Evolutionary conservation across 768 basidiomycete genomes (phyloP), one percentile per base, ranked within the genome.

Genomic region (Artomyces pyxidatus): DNA sequence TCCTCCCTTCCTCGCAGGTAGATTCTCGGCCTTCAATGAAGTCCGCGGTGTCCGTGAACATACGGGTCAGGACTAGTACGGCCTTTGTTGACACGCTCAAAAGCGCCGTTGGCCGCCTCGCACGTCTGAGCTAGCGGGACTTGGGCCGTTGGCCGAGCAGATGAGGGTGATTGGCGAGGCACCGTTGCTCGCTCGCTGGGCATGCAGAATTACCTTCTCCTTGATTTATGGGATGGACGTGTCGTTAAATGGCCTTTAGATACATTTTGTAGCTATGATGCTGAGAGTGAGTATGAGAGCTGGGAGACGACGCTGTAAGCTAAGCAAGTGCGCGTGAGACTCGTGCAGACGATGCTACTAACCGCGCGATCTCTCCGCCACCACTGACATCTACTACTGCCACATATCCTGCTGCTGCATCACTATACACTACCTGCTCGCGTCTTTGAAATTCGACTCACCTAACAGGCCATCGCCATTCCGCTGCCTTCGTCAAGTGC

Each of bases 101-200:
- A 71, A 2, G 85, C 84, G 17, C 67, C 72, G 62, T 72, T 75
- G 37, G 68, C 68, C 38, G 60, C 63, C 58, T 88, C 85, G 52
- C 64, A 58, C 7, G 71, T 68, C 51, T 71, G 77, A 6, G 79
- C 88, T 7, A 59, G 59, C 23, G 69, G 63, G 41, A 77, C 71
- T 64, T 85, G 83, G 12, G 65, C 67, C 42, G n/a, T 78, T 74
- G 22, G 88, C 87, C 19, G 72, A 65, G 60, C 69, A 75, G 64
- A 90, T 78, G 56, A 89, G 74, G 8, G 75, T 67, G 25, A 77
- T 60, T 6, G 83, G 69, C 8, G 83, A 78, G 37, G 74, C 74
- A 16, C 81, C 81, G 54, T 72, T 74, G 41, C 76, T 75, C 45
- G 72, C 71, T 47, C 71, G 75, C 30, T 68, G 66, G 12, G 80